Evolutionary conservation across 1,139 yeast species (phyloP).

Genomic region (Yamadazyma sp.): DNA sequence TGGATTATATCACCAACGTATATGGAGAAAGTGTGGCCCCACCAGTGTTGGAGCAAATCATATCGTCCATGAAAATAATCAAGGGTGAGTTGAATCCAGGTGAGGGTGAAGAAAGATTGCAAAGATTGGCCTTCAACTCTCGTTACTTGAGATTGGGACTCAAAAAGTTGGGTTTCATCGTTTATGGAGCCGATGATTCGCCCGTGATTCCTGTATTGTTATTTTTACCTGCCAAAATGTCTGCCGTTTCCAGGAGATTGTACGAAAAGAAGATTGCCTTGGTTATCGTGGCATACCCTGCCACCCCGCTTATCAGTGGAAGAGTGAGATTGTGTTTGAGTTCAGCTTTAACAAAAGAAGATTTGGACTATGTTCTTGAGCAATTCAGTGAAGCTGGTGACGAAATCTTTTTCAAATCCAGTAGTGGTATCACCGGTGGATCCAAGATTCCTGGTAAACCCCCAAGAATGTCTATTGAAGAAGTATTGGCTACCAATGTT

Average conservation of each 20-base stretch:
- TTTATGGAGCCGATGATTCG: slow-evolving; percentile 92
- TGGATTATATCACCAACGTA: slow-evolving; percentile 69
- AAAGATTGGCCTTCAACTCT: slow-evolving; percentile 93
- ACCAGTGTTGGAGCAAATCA: slow-evolving; percentile 86
- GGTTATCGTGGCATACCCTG: slow-evolving; percentile 96
- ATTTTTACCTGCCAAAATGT: slow-evolving; percentile 92
- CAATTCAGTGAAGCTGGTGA: slow-evolving; percentile 83
- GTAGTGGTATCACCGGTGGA: slow-evolving; percentile 76
- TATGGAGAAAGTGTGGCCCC: slow-evolving; percentile 89
- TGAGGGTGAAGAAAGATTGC: slow-evolving; percentile 87
- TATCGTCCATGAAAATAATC: slow-evolving; percentile 75
- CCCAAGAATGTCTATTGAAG: slow-evolving; percentile 78
- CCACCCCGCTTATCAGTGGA: slow-evolving; percentile 87
- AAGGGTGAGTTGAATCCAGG: slow-evolving; percentile 85
- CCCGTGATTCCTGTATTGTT: slow-evolving; percentile 91
- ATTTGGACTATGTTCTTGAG: slow-evolving; percentile 75
- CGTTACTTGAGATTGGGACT: slow-evolving; percentile 89
- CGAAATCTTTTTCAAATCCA: slow-evolving; percentile 67
- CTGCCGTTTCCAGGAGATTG: slow-evolving; percentile 83
- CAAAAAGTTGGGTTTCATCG: slow-evolving; percentile 88
- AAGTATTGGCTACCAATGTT: slow-evolving; percentile 70
- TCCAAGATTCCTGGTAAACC: slow-evolving; percentile 53
- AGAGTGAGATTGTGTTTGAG: slow-evolving; percentile 93
- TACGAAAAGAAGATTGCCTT: slow-evolving; percentile 82
- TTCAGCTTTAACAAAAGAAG: slow-evolving; percentile 89